A percentile compares a stretch with the other conserved stretches of the same genome.
phyloP scores from a whole-genome alignment of 1,139 yeast species.

The Debaryomycetaceae sp. region DNA sequence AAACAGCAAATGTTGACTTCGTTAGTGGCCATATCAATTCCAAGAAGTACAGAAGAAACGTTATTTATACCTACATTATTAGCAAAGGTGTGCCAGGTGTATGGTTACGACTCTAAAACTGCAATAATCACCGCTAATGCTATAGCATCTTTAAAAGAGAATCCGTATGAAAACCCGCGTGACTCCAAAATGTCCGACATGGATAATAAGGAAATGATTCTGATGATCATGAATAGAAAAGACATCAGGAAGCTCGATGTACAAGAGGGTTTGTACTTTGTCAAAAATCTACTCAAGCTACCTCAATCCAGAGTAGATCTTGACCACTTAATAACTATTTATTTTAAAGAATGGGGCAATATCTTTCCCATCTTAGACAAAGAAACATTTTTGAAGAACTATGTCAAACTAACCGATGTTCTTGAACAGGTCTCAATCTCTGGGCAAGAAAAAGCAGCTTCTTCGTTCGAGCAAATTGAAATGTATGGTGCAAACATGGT shows the following conservation, averaged over 20 bases:
- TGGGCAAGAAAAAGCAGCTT: conserved; percentile 7
- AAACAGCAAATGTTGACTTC: conserved; percentile 56
- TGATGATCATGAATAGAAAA: conserved; percentile 29
- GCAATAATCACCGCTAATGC: conserved; percentile 67
- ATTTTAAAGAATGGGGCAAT: conserved; percentile 78
- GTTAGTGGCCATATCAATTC: conserved; percentile 68
- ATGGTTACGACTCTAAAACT: conserved; percentile 68
- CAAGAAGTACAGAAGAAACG: conserved; percentile 75
- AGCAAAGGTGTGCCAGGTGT: conserved; percentile 63
- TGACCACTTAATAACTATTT: conserved; percentile 55
- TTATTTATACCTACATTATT: conserved; percentile 67
- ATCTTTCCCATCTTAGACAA: conserved; percentile 68
- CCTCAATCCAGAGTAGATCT: conserved; percentile 53
- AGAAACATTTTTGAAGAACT: conserved; percentile 58
- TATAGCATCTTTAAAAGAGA: conserved; percentile 63
- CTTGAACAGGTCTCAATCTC: conserved; percentile 24
- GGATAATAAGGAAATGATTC: conserved; percentile 14
- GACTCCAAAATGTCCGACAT: conserved; percentile 7
- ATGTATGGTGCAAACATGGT: conserved; percentile 61
- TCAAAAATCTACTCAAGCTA: conserved; percentile 41
- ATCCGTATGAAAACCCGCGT: conserved; percentile 13
- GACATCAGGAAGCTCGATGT: conserved; percentile 22
- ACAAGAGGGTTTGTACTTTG: conserved; percentile 41
- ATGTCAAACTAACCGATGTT: conserved; percentile 44
- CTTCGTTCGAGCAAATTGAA: conserved; percentile 39